A percentile compares a stretch with the other conserved stretches of the same genome.
Conservation (phyloP, 345 rosid species). For the Cardamine occulta region DNA sequence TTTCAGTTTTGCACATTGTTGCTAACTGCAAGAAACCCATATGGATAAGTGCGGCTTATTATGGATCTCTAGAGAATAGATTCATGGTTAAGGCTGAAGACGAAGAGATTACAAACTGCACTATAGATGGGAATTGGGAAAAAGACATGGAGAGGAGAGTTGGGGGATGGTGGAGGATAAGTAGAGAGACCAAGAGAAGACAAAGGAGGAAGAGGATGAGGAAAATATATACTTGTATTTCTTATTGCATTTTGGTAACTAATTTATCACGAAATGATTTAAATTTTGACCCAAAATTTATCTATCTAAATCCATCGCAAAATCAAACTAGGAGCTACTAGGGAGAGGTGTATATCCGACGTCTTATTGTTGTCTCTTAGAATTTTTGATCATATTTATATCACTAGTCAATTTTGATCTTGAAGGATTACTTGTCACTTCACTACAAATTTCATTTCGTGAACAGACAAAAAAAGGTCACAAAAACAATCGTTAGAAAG, state of each 20-base stretch:
- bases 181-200: not conserved
- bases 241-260: not conserved
- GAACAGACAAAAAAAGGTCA: not conserved
- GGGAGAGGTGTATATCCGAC: not conserved
- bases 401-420: not conserved
- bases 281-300: not conserved
- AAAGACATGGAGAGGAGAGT: not conserved
- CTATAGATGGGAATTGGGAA: not conserved
- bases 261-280: not conserved
- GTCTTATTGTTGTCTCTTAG: not conserved
- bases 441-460: constrained; percentile 4
- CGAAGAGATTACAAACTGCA: not conserved
- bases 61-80: not conserved
- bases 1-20: not conserved
- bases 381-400: not conserved
- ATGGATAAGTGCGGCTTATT: no score
- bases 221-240: not conserved
- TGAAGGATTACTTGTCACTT: not conserved
- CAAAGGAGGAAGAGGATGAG: not conserved
- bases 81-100: not conserved
- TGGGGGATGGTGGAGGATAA: not conserved
- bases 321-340: not conserved
- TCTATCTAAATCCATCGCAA: no score
- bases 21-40: not conserved
- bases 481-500: not conserved